Conservation (phyloP, 83 land plant species). For the Thuja plicata region DNA sequence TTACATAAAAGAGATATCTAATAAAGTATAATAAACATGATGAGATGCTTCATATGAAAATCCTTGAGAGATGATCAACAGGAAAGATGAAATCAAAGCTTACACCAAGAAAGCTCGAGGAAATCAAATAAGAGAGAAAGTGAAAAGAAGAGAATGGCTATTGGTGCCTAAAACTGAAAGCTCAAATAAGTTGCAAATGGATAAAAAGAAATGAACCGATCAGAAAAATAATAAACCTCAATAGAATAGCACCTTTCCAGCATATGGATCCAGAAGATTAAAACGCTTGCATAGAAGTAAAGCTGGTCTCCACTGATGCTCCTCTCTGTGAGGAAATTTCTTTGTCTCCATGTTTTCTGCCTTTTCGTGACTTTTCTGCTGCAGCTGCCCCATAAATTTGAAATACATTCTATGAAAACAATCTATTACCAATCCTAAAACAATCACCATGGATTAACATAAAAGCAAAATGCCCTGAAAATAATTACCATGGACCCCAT, state of each 20-base stretch:
- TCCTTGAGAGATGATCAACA: neutral
- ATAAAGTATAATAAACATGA: neutral
- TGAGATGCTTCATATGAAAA: neutral
- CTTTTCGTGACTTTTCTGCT: slow-evolving; percentile 18
- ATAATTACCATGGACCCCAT: slow-evolving; percentile 15
- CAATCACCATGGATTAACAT: neutral
- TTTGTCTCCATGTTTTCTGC: slow-evolving; percentile 26
- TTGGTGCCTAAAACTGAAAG: too few species aligned
- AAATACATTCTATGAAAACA: neutral
- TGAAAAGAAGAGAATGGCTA: neutral
- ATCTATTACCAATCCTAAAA: neutral
- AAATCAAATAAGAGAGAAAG: neutral
- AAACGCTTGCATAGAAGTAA: slow-evolving; percentile 95
- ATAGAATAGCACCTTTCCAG: slow-evolving; percentile 71
- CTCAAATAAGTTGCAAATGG: neutral
- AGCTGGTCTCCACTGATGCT: slow-evolving; percentile 90
- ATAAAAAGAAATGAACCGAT: neutral
- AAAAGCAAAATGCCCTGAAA: neutral
- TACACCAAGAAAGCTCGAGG: neutral
- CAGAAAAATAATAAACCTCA: neutral
- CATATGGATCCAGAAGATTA: slow-evolving; percentile 85
- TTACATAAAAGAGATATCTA: neutral
- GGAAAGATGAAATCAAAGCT: neutral
- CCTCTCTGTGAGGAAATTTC: slow-evolving; percentile 72
- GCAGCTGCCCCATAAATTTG: slow-evolving; percentile 11